Base-by-base conservation (phyloP, 2,329 filamentous ascomycete species). In the Orbilia quercus region DNA sequence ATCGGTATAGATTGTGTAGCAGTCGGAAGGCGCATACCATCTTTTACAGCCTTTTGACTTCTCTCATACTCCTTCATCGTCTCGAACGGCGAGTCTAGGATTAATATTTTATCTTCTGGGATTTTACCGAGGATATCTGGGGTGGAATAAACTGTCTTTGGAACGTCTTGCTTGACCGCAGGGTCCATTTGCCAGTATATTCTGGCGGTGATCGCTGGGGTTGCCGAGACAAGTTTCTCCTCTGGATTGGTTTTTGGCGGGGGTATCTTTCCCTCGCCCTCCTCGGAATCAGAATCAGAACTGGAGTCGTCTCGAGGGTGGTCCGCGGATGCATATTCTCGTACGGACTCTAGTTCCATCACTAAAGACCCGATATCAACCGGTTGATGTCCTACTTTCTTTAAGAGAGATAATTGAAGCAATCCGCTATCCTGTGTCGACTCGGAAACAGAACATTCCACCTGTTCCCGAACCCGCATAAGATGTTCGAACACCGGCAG, bases 401-500 rank as follows among this genome's bases (percentile, higher is more conserved):
- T 14, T 20, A 57, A 25, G n/a, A 47, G 1, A 6, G 48, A 34
- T 14, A 63, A 14, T 18, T 66, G 38, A 18, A 66, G 40, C 14
- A 34, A 28, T 7, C 62, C 48, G 4, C 38, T 18, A 12, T 36
- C 18, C 0, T 9, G 25, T 22, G 16, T 11, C 16, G 25, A 44
- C 14, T 7, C 7, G 23, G 22, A 67, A 58, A 7, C 36, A 40
- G 36, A 7, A 12, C 36, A 12, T 40, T 40, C 36, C 11, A 14
- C n/a, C 14, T 40, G 9, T 14, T 40, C 36, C n/a, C 9, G n/a
- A 40, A 40, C 45, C 16, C 12, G 11, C 53, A 65, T 55, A 2
- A 65, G 44, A 18, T 72, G 22, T 23, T 72, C 67, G 14, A 76
- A 77, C 5, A 75, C 44, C 1, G 72, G 58, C 9, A 72, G 69